Evolutionary conservation across 441 rosid genomes (phyloP), one percentile per base, ranked within the genome.

Genomic region (Pelargonium australe): DNA sequence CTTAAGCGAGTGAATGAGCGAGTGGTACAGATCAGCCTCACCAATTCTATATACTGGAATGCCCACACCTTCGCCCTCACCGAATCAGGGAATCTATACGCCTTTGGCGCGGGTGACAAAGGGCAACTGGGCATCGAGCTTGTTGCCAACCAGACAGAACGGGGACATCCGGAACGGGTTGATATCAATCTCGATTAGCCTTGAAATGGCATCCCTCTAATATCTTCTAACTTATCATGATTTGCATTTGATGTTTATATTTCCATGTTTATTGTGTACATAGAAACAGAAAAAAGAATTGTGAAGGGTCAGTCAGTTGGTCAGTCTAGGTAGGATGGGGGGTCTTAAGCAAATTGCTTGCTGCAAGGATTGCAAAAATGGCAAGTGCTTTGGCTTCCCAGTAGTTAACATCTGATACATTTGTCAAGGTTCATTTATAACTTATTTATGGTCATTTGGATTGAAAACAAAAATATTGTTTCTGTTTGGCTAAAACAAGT

Each of bases 121-220:
- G 99, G 99, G 70, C 97, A 95, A 82, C 96, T 95, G n/a, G 99
- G 99, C 17, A 63, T 81, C 66, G 88, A 88, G 75, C 90, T 89
- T 23, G 82, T 74, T 20, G 80, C 73, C 66, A 82, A 83, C 83
- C 90, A 85, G 73, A 81, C 87, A 1, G 91, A 90, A 78, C 81
- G 91, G 75, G 89, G 82, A 67, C 80, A 83, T 47, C 99, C 98
- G 0, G 93, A 89, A 76, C 73, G 68, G 57, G 95, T 95, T 31
- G 83, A 84, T 16, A 65, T 90, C 12, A 84, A 90, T 77, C 88
- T 95, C 73, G 76, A 79, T 68, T 89, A 90, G 84, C 77, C 72
- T 45, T 51, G 37, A 16, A 31, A 62, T 69, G 37, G 49, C 65
- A 37, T 9, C 16, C 57, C 73, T 67, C 57, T 61, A 17, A 55